Percentiles rank a stretch among this genome's conserved stretches.
Conservation (phyloP, 352 stramenopile genomes). For the Phytophthora foliorum region DNA sequence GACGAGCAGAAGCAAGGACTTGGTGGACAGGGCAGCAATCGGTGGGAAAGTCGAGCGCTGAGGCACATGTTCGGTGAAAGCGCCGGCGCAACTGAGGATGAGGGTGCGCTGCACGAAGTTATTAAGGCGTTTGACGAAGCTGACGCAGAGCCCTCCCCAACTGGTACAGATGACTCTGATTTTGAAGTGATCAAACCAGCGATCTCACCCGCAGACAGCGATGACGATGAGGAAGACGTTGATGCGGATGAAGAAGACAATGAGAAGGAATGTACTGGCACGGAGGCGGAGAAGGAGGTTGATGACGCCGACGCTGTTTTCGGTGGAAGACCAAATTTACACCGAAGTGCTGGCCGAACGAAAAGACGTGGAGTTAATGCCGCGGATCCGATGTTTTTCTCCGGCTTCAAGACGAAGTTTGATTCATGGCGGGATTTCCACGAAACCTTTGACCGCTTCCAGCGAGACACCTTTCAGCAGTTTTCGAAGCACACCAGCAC, state of each 20-base stretch:
- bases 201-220: neutral
- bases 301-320: neutral
- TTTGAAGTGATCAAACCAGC: neutral
- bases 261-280: neutral
- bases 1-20: neutral
- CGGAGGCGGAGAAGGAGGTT: neutral
- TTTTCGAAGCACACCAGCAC: conserved; percentile 8
- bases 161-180: neutral
- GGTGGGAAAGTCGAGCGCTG: too few relatives aligned
- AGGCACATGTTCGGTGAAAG: neutral
- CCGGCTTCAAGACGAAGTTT: neutral
- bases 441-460: neutral
- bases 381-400: neutral
- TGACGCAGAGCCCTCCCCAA: neutral
- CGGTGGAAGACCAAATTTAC: neutral
- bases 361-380: too few relatives aligned
- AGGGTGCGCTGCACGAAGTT: neutral
- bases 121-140: neutral
- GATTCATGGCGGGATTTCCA: conserved; percentile 15
- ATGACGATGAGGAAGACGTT: neutral
- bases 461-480: conserved; percentile 11
- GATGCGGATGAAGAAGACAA: neutral
- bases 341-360: neutral
- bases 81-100: neutral
- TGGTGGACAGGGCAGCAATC: neutral